Base-by-base conservation (phyloP, 1,284 basidiomycete genomes). In the Irpex sp. region DNA sequence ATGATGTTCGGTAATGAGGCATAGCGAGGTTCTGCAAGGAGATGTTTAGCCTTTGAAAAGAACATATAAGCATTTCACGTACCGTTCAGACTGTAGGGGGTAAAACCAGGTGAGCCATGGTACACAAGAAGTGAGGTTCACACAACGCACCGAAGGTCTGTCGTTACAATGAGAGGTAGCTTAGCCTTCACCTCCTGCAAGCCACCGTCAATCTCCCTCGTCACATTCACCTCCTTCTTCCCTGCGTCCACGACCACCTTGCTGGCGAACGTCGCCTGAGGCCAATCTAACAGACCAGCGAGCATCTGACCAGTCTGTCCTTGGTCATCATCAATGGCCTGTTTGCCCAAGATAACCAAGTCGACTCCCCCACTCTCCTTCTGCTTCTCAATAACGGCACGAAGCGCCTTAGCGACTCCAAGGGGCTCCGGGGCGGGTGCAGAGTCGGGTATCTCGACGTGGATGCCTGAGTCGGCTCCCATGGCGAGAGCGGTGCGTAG, bases 231-330 rank as follows among this genome's bases (percentile, higher is more conserved):
- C 68, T 85, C 83, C 68, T 88, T 90, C 66, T 83, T 85, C 61
- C 77, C 84, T 11, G 83, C 80, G 69, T 94, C 88, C 21, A 98
- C 78, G 15, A 90, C 90, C 19, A 99, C 79, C 78, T 94, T 94
- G 77, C 92, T 95, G 57, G 95, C 97, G 75, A 95, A 99, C 67
- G 94, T 96, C 58, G 93, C 97, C 79, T 99, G 97, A 8, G 92
- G 86, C 93, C 95, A 98, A 56, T 89, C 88, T 69, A 98, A 78
- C 70, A 98, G 79, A 2, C 95, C 97, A 17, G 97, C 96, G 47
- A 99, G 84, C 93, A 98, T 98, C 74, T 98, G 96, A 1, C 97
- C 97, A 6, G 97, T 98, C 79, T 96, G 91, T n/a, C 94, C 93
- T 3, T 93, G 85, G 76, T 99, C 97, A 70, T 97, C 96, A 78